Base-by-base conservation (phyloP, 1,284 basidiomycete genomes). In the Puccinia triticina region DNA sequence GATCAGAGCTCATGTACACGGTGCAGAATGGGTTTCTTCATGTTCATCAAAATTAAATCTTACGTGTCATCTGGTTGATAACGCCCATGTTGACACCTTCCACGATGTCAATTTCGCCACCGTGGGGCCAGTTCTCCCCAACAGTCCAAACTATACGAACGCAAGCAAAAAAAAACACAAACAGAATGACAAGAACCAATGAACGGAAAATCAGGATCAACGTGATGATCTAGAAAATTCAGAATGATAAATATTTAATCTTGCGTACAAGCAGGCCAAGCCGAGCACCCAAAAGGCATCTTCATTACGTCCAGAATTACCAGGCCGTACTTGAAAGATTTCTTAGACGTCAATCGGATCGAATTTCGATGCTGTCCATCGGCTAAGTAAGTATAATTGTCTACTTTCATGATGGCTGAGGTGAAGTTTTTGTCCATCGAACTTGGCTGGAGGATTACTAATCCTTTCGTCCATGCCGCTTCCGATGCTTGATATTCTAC, bases 231-330 rank as follows among this genome's bases (percentile, higher is more conserved):
- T 11, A 11, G 59, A n/a, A 61, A 18, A 34, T 10, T 29, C 32
- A 61, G 29, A 7, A 43, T 43, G 7, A 43, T 43, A 4, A 12
- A 43, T 43, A 7, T 7, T 57, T 8, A 57, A 18, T 29, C 55
- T 55, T 1, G 23, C 77, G 57, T 59, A 79, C 77, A 93, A 29
- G 93, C 93, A 73, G 93, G 93, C 93, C 93, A 95, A 57, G 91
- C 90, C 67, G 90, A 90, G 86, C 93, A 94, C 0, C 93, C 93
- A 85, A 90, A 90, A 1, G 94, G 93, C 91, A 93, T 93, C 21
- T 90, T 87, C 77, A 87, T 88, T 83, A 94, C 89, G 86, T 95
- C 93, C 23, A 92, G 89, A 83, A 95, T 90, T 87, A 94, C 92
- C 37, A 95, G 88, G 1, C 93, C 93, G 29, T 89, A 88, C 43